These are phyloP conservation scores for Rhizophagus prolifer DNA, from an alignment of 192 early-diverging fungal genomes.

Conservation along the genomic window DNA sequence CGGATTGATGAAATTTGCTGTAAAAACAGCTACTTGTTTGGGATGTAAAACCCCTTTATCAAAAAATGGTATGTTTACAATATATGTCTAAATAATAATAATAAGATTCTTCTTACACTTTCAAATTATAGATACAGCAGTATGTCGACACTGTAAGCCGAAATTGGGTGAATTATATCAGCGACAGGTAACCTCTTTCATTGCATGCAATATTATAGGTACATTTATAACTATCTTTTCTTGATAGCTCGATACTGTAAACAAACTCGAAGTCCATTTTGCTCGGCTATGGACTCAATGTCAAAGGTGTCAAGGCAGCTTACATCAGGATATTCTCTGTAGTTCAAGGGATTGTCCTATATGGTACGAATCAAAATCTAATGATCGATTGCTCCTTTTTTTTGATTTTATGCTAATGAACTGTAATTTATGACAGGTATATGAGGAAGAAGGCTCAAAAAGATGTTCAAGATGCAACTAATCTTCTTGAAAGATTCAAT, in stretches of 20 bases:
- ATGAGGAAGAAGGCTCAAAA: conserved; percentile 98
- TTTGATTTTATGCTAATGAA: background rate
- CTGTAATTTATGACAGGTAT: conserved; percentile 19
- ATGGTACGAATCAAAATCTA: conserved; percentile 59
- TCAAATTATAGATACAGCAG: conserved; percentile 55
- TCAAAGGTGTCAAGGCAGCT: conserved; percentile 91
- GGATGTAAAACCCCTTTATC: conserved; percentile 87
- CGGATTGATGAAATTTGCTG: conserved; percentile 92
- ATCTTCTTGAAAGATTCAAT: conserved; percentile 74
- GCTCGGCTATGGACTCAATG: conserved; percentile 96
- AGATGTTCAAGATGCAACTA: conserved; percentile 76
- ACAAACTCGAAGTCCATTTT: conserved; percentile 72
- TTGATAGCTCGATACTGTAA: conserved; percentile 54
- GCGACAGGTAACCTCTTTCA: conserved; percentile 48
- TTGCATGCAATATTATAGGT: background rate
- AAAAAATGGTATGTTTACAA: conserved; percentile 44
- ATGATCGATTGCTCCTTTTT: background rate
- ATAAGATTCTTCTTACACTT: conserved; percentile 6
- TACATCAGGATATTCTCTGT: conserved; percentile 95
- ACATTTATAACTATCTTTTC: background rate
- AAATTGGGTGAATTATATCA: conserved; percentile 76
- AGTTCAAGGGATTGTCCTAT: conserved; percentile 96
- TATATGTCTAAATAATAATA: background rate
- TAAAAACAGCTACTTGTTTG: conserved; percentile 88
- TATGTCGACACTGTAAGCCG: conserved; percentile 77